Conservation (phyloP, 2,329 filamentous ascomycete species). For the Claviceps arundinis region DNA sequence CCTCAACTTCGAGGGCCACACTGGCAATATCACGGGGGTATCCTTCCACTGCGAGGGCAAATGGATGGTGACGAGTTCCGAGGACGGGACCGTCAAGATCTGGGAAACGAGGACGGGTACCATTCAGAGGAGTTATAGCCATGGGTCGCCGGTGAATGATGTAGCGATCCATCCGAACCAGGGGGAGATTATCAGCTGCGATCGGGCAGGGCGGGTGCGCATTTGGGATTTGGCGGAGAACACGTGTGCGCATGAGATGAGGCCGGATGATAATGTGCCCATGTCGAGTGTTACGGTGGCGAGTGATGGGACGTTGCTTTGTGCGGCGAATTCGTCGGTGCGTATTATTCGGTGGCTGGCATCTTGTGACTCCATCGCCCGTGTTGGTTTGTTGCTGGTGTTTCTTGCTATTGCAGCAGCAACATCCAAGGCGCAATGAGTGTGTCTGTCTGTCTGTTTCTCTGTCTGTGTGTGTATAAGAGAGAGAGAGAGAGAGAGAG, state of each 20-base stretch:
- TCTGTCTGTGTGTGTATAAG: too few species aligned
- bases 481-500: too few species aligned
- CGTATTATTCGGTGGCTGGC: constrained; percentile 10
- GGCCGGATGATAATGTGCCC: constrained; percentile 88
- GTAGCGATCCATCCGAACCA: constrained; percentile 99
- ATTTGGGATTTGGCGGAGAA: constrained; percentile 97
- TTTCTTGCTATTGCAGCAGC: not conserved
- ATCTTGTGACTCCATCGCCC: too few species aligned
- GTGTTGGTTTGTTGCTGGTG: too few species aligned
- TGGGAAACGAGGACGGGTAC: constrained; percentile 83
- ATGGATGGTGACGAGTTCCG: constrained; percentile 98
- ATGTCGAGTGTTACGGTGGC: constrained; percentile 93
- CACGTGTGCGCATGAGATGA: constrained; percentile 89
- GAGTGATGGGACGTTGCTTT: constrained; percentile 82
- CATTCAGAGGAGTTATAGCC: constrained; percentile 85
- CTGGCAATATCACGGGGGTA: constrained; percentile 88
- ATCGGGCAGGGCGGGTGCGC: constrained; percentile 79
- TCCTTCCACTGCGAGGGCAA: constrained; percentile 98
- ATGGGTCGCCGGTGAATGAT: constrained; percentile 83
- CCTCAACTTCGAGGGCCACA: constrained; percentile 90
- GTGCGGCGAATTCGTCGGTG: constrained; percentile 84
- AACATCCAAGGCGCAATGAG: too few species aligned
- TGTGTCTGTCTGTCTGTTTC: too few species aligned
- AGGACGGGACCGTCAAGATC: constrained; percentile 93
- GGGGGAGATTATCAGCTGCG: constrained; percentile 93